Evolutionary conservation across 495 filamentous ascomycete genomes (phyloP).

Genomic region (Trichocladium uniseriatum): DNA sequence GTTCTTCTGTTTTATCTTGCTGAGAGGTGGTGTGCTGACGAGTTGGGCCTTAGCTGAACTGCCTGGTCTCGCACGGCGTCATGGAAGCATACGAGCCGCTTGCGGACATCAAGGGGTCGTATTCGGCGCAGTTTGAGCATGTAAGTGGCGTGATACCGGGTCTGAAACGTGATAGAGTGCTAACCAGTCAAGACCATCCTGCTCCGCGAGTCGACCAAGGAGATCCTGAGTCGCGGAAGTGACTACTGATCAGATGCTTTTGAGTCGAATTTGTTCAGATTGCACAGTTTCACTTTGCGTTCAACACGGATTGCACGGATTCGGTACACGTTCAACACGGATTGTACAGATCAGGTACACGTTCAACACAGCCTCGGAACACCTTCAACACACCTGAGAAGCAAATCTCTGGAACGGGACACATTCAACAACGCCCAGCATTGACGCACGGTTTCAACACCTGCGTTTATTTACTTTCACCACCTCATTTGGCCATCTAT

Average conservation of each 20-base stretch:
- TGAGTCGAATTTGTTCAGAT: too few species aligned
- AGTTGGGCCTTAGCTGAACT: slow-evolving; percentile 63
- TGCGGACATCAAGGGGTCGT: slow-evolving; percentile 86
- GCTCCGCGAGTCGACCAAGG: slow-evolving; percentile 76
- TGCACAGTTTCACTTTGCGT: too few species aligned
- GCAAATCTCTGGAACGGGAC: too few species aligned
- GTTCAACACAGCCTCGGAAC: too few species aligned
- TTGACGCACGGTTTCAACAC: too few species aligned
- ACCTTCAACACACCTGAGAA: too few species aligned
- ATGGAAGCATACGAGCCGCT: slow-evolving; percentile 89
- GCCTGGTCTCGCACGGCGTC: slow-evolving; percentile 72
- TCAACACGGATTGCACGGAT: too few species aligned
- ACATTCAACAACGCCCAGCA: too few species aligned
- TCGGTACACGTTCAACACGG: too few species aligned
- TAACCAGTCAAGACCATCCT: slow-evolving; percentile 61
- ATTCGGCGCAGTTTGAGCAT: slow-evolving; percentile 92
- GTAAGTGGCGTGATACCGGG: slow-evolving; percentile 41
- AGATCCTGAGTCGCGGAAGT: slow-evolving; percentile 83
- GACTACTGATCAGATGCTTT: slow-evolving; percentile 55
- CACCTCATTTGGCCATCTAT: too few species aligned
- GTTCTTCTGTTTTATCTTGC: slow-evolving; percentile 11
- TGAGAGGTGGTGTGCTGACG: neutral
- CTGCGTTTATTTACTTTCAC: too few species aligned
- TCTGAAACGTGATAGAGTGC: neutral
- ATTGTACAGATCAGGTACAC: too few species aligned